Evolutionary conservation across 768 basidiomycete genomes (phyloP), one percentile per base, ranked within the genome.

Genomic region (Fomitopsis pulvina): DNA sequence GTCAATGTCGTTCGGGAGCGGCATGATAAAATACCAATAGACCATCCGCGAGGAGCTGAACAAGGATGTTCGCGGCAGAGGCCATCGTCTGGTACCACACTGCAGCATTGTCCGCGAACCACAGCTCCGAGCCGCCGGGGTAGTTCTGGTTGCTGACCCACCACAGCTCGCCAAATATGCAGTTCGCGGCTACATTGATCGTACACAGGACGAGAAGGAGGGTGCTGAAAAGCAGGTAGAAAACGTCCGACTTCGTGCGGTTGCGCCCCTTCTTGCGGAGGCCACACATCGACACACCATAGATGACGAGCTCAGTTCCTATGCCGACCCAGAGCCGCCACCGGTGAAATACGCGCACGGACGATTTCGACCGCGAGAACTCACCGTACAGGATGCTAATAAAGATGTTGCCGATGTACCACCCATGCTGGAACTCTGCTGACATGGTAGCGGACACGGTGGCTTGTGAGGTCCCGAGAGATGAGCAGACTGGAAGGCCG

Each of bases 21-120:
- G n/a, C n/a, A n/a, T n/a, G n/a, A n/a, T n/a, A n/a, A n/a, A n/a
- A n/a, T 21, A 76, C 73, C 57, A 76, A 57, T 45, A 74, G 47
- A 0, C 55, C 71, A 34, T 72, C 71, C 5, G 67, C 65, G 54
- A 74, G 49, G 8, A 71, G 59, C 8, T 70, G 67, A 24, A 69
- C 50, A 7, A 65, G 26, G 20, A 58, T 47, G 4, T 47, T 46
- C n/a, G 57, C 50, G 1, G 51, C 50, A 21, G 44, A 50, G 20
- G 68, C 67, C 26, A 66, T 32, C 3, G 64, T 68, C 44, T 67
- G 61, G 48, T 64, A 65, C 61, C 68, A 67, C 0, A 55, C 54
- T 0, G 63, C 52, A 10, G 55, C 44, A 44, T 70, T 45, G 26
- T 54, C 40, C 9, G 47, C 56, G 38, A 68, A 62, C 48, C 71